Conservation (phyloP, 2,329 filamentous ascomycete species). For the Clarireedia sp. region DNA sequence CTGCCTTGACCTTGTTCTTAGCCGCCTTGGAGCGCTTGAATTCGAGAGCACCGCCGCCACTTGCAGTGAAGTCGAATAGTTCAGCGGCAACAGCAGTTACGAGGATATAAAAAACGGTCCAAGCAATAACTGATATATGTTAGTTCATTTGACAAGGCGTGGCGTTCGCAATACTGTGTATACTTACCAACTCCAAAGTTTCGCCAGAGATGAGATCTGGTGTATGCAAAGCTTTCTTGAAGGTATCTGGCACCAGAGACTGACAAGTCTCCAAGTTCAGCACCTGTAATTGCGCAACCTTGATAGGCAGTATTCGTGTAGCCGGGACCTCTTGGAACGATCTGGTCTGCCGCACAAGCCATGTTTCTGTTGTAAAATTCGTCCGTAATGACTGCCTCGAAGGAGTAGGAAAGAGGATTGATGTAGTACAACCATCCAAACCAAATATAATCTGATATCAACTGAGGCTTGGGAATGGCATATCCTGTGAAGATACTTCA, state of each 20-base stretch:
- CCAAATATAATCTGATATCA: constrained; percentile 54
- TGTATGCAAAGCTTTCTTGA: constrained; percentile 46
- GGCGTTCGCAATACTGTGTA: neutral
- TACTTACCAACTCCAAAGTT: constrained; percentile 47
- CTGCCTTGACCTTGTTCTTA: constrained; percentile 43
- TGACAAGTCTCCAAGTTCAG: constrained; percentile 39
- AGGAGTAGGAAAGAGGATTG: constrained; percentile 48
- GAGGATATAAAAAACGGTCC: constrained; percentile 64
- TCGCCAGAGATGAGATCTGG: constrained; percentile 52
- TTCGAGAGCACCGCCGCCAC: constrained; percentile 59
- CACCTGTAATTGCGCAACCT: constrained; percentile 55
- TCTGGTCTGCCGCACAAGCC: constrained; percentile 46
- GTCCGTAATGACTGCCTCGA: constrained; percentile 55
- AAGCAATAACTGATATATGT: constrained; percentile 51
- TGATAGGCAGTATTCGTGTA: constrained; percentile 45
- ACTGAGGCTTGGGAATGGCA: constrained; percentile 56
- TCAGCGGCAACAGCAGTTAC: constrained; percentile 67
- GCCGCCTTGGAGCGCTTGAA: constrained; percentile 62
- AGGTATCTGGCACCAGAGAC: constrained; percentile 50
- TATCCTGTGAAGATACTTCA: constrained; percentile 52
- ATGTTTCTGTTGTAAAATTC: constrained; percentile 51
- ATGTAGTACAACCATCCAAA: constrained; percentile 49
- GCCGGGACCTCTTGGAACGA: constrained; percentile 52
- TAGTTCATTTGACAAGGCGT: neutral
- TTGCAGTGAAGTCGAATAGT: constrained; percentile 51